Evolutionary conservation across 164 flowering plant species (phyloP).

Genomic region (Protea cynaroides): DNA sequence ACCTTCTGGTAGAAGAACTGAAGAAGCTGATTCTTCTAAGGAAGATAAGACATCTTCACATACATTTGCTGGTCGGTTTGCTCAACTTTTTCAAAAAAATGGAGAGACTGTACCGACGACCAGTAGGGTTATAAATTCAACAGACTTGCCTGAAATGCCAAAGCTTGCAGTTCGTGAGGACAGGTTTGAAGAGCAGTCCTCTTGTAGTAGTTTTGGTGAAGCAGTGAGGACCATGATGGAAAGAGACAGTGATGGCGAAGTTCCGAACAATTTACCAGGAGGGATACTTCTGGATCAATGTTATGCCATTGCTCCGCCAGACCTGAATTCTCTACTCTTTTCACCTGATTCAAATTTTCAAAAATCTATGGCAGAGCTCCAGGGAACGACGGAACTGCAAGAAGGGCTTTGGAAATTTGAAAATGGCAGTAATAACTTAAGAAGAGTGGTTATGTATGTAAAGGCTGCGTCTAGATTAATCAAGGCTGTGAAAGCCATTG

Average conservation of each 20-base stretch:
- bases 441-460: slow-evolving; percentile 55
- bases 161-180: slow-evolving; percentile 31
- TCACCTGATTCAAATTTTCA: slow-evolving; percentile 59
- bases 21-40: slow-evolving; percentile 32
- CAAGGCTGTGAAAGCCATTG: slow-evolving; percentile 79
- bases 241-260: slow-evolving; percentile 52
- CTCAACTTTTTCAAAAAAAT: slow-evolving; percentile 57
- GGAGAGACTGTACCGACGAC: slow-evolving; percentile 27
- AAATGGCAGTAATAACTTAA: slow-evolving; percentile 47
- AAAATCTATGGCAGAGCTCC: slow-evolving; percentile 48
- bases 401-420: slow-evolving; percentile 73
- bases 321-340: slow-evolving; percentile 67
- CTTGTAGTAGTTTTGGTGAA: slow-evolving; percentile 57
- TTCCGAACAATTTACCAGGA: slow-evolving; percentile 65
- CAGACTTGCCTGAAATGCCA: slow-evolving; percentile 36
- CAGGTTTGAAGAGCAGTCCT: slow-evolving; percentile 39
- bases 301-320: slow-evolving; percentile 52
- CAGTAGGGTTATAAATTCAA: slow-evolving; percentile 14
- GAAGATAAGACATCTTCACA: slow-evolving; percentile 48
- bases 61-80: slow-evolving; percentile 47
- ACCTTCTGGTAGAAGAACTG: slow-evolving; percentile 34
- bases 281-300: slow-evolving; percentile 73
- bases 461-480: slow-evolving; percentile 66
- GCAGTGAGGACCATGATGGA: slow-evolving; percentile 43
- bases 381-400: slow-evolving; percentile 68